These are phyloP conservation scores for Schwanniomyces polymorphus DNA, from an alignment of 805 yeast species.

Conservation along the genomic window DNA sequence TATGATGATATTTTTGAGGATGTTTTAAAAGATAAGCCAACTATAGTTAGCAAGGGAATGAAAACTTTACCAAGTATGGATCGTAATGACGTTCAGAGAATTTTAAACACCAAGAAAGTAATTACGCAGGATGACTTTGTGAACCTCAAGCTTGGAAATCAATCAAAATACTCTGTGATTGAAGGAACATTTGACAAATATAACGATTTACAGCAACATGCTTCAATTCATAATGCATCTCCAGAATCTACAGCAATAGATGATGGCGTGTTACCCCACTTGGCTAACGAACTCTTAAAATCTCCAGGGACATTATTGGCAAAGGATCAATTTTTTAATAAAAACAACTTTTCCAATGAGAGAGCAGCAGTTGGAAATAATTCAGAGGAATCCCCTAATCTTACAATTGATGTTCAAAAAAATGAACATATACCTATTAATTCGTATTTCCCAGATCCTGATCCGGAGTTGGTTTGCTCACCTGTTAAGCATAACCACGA, in stretches of 20 bases:
- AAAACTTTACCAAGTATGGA: conserved; percentile 52
- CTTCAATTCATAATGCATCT: conserved; percentile 29
- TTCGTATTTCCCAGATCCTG: conserved; percentile 33
- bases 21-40: conserved; percentile 21
- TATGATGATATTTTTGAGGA: conserved; percentile 42
- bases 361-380: conserved; percentile 1
- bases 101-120: conserved; percentile 36
- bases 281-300: conserved; percentile 35
- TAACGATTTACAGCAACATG: conserved; percentile 31
- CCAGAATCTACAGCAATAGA: conserved; percentile 14
- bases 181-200: conserved; percentile 21
- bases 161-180: conserved; percentile 21
- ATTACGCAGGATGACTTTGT: conserved; percentile 43
- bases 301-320: conserved; percentile 29
- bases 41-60: conserved; percentile 47
- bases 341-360: conserved; percentile 15
- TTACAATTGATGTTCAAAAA: conserved; percentile 9
- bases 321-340: conserved; percentile 29
- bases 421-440: conserved; percentile 6
- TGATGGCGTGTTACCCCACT: conserved; percentile 27
- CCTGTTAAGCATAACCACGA: conserved; percentile 11
- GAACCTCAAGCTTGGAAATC: conserved; percentile 29
- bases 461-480: conserved; percentile 24
- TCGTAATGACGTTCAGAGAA: conserved; percentile 41
- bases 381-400: not conserved